Evolutionary conservation across 176 grass and related monocot species (phyloP), one percentile per base, ranked within the genome.

Genomic region (Triticum dicoccoides): DNA sequence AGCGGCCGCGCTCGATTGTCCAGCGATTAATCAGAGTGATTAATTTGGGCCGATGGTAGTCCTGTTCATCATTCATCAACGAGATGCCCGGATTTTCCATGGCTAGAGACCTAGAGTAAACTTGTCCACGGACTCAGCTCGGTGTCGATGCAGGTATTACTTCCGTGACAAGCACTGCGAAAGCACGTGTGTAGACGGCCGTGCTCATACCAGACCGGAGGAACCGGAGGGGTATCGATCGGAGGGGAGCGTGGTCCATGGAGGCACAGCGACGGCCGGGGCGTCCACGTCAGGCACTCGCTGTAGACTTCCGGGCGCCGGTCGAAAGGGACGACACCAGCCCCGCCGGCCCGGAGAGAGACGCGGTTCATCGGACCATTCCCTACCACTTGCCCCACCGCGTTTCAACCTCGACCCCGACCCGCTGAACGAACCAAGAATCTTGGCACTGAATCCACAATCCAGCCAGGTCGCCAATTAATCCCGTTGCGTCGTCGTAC

Each of bases 181-280:
- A 72, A 42, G 68, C 68, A 71, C n/a, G 79, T 54, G 49, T 79
- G 51, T 41, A 29, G 27, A 78, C 13, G 47, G 27, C 3, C 51
- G 23, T 29, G 68, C 34, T 7, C 11, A 24, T 6, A 54, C 4
- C 5, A 5, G 70, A 79, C 51, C 27, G 67, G 39, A 9, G 78
- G 80, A 23, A 8, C 67, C 34, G 9, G 3, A 39, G 6, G 29
- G 29, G 29, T 30, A 30, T 30, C 29, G 29, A 30, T 1, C 21
- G n/a, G n/a, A n/a, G 39, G 70, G n/a, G 42, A 29, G 72, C n/a
- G 71, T 9, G 83, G 61, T 77, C 84, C 89, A 65, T 10, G 81
- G 35, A 79, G 78, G 73, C 56, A 41, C 84, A 65, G 87, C 41
- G 47, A 29, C 67, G 78, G 13, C 49, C 49, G 49, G 49, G 25